phyloP scores from a whole-genome alignment of 768 basidiomycete species.

The Macrolepiota albuminosa region DNA sequence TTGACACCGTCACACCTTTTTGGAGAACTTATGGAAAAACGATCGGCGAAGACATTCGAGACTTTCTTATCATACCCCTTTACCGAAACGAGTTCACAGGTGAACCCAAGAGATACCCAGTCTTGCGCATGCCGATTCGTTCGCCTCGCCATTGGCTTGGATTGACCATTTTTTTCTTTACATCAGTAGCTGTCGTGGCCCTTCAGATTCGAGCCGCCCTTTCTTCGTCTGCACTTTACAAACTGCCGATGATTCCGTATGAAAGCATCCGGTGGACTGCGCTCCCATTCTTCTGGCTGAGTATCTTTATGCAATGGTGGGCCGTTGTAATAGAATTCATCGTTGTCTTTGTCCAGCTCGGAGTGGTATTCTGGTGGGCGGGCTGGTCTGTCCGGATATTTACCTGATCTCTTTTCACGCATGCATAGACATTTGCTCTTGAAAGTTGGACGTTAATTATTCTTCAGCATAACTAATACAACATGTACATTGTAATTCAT shows the following conservation, averaged over 20 bases:
- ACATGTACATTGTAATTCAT: not conserved
- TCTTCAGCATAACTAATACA: not conserved
- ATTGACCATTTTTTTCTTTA: constrained; percentile 46
- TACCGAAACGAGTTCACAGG: constrained; percentile 85
- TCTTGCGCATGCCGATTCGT: constrained; percentile 53
- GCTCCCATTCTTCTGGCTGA: constrained; percentile 61
- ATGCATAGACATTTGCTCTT: not conserved
- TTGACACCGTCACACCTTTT: constrained; percentile 74
- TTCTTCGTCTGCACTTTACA: constrained; percentile 48
- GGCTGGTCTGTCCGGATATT: constrained; percentile 62
- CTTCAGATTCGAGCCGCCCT: constrained; percentile 58
- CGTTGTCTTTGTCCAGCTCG: constrained; percentile 53
- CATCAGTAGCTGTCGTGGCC: constrained; percentile 42
- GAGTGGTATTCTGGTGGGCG: constrained; percentile 67
- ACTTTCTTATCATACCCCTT: constrained; percentile 77
- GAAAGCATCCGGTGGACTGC: constrained; percentile 59
- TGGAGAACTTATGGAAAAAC: constrained; percentile 80
- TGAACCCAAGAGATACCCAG: constrained; percentile 61
- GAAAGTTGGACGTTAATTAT: not conserved
- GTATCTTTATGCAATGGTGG: constrained; percentile 62
- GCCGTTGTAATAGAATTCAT: constrained; percentile 56
- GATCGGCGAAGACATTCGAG: constrained; percentile 76
- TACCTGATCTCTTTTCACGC: constrained; percentile 20
- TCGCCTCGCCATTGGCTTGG: constrained; percentile 67
- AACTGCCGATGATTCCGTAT: constrained; percentile 53